A percentile compares a stretch with the other conserved stretches of the same genome.
Conservation (phyloP, 495 filamentous ascomycete species). For the Annulohypoxylon bovei region DNA sequence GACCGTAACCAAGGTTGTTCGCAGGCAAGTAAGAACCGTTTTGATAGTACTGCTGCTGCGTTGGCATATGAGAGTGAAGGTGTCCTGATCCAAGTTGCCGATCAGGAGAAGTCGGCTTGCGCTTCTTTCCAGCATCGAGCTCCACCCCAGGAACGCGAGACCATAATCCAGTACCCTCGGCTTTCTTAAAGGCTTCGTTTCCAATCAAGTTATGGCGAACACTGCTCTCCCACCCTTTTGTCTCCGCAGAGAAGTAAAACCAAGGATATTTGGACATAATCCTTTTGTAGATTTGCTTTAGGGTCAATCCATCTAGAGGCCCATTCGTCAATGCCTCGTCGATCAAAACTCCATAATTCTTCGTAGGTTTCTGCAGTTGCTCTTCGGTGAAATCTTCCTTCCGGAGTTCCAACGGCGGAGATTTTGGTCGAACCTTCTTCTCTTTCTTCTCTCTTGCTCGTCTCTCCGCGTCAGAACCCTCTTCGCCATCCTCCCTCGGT, state of each 20-base stretch:
- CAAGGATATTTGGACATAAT: slow-evolving; percentile 90
- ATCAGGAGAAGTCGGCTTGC: slow-evolving; percentile 59
- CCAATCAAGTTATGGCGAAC: slow-evolving; percentile 95
- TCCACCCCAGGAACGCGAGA: slow-evolving; percentile 60
- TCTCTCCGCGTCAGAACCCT: slow-evolving; percentile 56
- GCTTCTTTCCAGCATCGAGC: slow-evolving; percentile 62
- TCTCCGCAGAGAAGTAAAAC: slow-evolving; percentile 82
- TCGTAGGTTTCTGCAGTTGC: slow-evolving; percentile 82
- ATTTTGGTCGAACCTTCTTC: slow-evolving; percentile 66
- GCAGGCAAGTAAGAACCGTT: slow-evolving; percentile 43
- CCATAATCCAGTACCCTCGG: slow-evolving; percentile 67
- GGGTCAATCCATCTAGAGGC: slow-evolving; percentile 72
- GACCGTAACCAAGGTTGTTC: slow-evolving; percentile 29
- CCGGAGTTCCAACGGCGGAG: slow-evolving; percentile 67
- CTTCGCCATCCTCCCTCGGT: slow-evolving; percentile 63
- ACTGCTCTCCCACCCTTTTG: slow-evolving; percentile 95
- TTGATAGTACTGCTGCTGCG: slow-evolving; percentile 41
- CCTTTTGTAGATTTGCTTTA: slow-evolving; percentile 93
- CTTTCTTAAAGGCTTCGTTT: slow-evolving; percentile 86
- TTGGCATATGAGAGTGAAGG: slow-evolving; percentile 44
- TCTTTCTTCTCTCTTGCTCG: slow-evolving; percentile 66
- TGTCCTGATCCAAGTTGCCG: slow-evolving; percentile 45
- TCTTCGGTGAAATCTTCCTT: slow-evolving; percentile 83
- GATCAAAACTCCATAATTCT: slow-evolving; percentile 90
- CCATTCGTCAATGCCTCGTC: slow-evolving; percentile 86